Evolutionary conservation across 306 rosid species (phyloP).

Genomic region (Oemleria cerasiformis): DNA sequence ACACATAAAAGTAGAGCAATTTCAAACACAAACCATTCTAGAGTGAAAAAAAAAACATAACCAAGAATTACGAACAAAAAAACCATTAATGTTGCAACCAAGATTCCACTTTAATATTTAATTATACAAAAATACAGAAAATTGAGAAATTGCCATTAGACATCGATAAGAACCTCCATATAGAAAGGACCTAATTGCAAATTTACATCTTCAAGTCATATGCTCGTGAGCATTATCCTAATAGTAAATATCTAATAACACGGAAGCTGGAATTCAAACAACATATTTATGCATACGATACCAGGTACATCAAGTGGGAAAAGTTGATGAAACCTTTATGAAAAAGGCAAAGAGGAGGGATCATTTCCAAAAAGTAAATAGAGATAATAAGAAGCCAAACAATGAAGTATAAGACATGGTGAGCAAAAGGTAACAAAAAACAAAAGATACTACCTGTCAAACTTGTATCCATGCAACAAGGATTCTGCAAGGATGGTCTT

Average conservation of each 20-base stretch:
- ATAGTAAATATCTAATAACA: not conserved
- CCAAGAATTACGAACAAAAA: not conserved
- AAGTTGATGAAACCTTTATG: not conserved
- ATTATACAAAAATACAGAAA: not conserved
- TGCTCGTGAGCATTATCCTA: not conserved
- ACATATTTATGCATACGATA: not conserved
- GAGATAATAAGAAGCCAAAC: not conserved
- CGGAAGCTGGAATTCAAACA: not conserved
- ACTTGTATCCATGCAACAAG: slow-evolving; percentile 90
- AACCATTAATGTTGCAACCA: not conserved
- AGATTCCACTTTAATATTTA: not conserved
- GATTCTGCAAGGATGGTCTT: slow-evolving; percentile 96
- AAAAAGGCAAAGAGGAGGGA: not conserved
- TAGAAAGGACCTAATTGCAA: not conserved
- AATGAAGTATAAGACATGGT: not conserved
- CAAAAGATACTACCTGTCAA: slow-evolving; percentile 66
- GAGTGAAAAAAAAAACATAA: not conserved
- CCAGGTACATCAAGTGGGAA: not conserved
- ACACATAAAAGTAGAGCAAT: not conserved
- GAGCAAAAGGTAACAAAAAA: slow-evolving; percentile 14
- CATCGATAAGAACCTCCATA: not conserved
- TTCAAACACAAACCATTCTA: not conserved
- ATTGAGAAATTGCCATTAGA: not conserved
- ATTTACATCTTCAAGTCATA: not conserved
- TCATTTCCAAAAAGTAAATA: slow-evolving; percentile 2